Evolutionary conservation across 331 rosid species (phyloP), one percentile per base, ranked within the genome.

Genomic region (Pyracantha coccinea): DNA sequence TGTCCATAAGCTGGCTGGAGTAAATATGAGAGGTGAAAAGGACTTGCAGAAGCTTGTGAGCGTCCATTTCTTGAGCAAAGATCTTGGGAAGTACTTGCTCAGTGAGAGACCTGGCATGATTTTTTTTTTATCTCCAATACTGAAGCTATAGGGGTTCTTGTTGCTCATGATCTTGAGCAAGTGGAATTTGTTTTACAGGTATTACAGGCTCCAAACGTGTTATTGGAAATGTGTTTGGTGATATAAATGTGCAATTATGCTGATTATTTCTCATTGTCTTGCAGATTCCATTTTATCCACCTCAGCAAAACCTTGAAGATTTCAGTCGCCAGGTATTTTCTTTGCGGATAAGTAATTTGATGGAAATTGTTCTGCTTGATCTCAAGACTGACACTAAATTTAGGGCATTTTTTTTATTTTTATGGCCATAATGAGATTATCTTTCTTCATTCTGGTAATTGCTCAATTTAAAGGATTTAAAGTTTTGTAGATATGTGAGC

Each of bases 171-270:
- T 86, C 97, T 94, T 69, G 80, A 86, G 85, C 87, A 87, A 88
- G 99, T 97, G 77, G 99, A 94, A 76, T 94, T 94, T 85, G 89
- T 94, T 60, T 80, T 92, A 76, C 99, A 92, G 99, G 99, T 94
- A 87, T 54, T 54, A 8, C 72, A 55, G 71, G 78, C 77, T 29
- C 66, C 19, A 59, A 47, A 69, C 71, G 35, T 74, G 45, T 62
- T 53, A 21, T 29, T 57, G 44, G 70, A 55, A n/a, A 65, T 61
- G 6, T 23, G 33, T 53, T 8, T 66, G 69, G 75, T 23, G 28
- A 69, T 50, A 66, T 75, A 72, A 38, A 28, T 81, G 53, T 79
- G 68, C 68, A 75, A 55, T 57, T 74, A 13, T 32, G 41, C 76
- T 68, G 59, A 79, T 75, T 66, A n/a, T 79, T 31, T 57, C 21